Percentiles rank a stretch among this genome's conserved stretches.
Evolutionary conservation across 1,284 basidiomycete genomes (phyloP).

Genomic region (Cryptococcus sp.): DNA sequence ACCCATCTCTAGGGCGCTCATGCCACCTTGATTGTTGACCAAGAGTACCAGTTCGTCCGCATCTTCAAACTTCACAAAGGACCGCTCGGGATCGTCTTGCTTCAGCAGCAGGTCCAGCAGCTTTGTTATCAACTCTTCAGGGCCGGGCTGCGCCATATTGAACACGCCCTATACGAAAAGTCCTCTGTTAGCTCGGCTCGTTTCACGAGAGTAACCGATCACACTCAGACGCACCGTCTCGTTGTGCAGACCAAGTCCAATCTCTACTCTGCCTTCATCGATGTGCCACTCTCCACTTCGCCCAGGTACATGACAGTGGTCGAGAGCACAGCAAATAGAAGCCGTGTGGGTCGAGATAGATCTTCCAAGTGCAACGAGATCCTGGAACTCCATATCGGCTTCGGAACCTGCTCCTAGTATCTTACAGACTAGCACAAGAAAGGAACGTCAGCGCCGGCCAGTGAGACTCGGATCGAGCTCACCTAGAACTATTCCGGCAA

Average conservation of each 20-base stretch:
- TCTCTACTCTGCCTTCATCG: conserved; percentile 54
- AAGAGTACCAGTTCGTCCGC: conserved; percentile 51
- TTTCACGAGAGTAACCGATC: conserved; percentile 12
- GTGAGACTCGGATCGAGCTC: conserved; percentile 1
- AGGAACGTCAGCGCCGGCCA: not conserved
- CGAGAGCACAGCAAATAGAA: conserved; percentile 55
- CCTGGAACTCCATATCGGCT: conserved; percentile 38
- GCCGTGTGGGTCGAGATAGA: conserved; percentile 50
- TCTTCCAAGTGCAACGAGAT: conserved; percentile 43
- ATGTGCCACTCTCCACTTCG: conserved; percentile 54
- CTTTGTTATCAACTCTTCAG: conserved; percentile 42
- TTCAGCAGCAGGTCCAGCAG: conserved; percentile 49
- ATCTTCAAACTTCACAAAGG: conserved; percentile 54
- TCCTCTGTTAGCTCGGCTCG: conserved; percentile 2
- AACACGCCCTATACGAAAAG: conserved; percentile 41
- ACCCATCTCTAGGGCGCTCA: conserved; percentile 56
- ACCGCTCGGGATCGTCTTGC: conserved; percentile 55
- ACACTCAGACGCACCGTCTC: conserved; percentile 53
- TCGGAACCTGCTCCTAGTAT: conserved; percentile 48
- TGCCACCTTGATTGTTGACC: conserved; percentile 58
- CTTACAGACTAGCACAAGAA: conserved; percentile 43
- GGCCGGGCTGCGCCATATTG: conserved; percentile 42
- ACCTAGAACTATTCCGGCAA: conserved; percentile 54
- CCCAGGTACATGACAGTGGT: conserved; percentile 59
- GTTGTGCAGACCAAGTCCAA: conserved; percentile 58